Evolutionary conservation across 2,329 filamentous ascomycete species (phyloP), one percentile per base, ranked within the genome.

Genomic region (Penicillium hesseltinei): DNA sequence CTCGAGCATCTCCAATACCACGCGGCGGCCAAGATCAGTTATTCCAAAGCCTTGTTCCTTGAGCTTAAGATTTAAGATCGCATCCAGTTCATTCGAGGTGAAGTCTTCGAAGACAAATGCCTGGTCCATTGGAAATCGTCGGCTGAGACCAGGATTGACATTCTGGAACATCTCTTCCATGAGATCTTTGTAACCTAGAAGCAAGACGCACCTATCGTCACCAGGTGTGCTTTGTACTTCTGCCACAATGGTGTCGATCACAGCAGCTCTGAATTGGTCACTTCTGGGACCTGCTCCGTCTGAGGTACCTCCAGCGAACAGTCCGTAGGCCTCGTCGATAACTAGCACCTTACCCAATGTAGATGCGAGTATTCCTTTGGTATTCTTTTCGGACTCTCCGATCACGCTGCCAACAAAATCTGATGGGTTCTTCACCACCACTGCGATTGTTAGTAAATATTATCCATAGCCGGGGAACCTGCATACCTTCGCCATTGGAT

Each of bases 271-370:
- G 74, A 75, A 91, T 0, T 61, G 57, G 62, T 86, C 81, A 1
- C 73, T 69, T 15, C 77, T 60, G 0, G 52, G 50, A 1, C 70
- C 66, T 1, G 65, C 66, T 2, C 61, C 62, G n/a, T 64, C 65
- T 0, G 67, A 70, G 2, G 50, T 59, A 2, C 63, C 68, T 7
- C 70, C 69, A 0, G 76, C 76, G 1, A 74, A 82, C 0, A 93
- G 77, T 35, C 85, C 84, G 61, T 93, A 92, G 0, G 89, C 89
- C 67, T 94, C 90, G 60, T 93, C 90, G 3, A 93, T 91, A 15
- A 93, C 83, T 0, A 93, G 80, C 0, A 92, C 88, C 62, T 92
- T 93, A 0, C 90, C 90, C 0, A 81, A 62, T 0, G 87, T 85
- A 0, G 85, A 75, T 0, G 82, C 84, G 0, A 93, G 77, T 7